phyloP scores from a whole-genome alignment of 306 rosid species.

The Malus fusca region DNA sequence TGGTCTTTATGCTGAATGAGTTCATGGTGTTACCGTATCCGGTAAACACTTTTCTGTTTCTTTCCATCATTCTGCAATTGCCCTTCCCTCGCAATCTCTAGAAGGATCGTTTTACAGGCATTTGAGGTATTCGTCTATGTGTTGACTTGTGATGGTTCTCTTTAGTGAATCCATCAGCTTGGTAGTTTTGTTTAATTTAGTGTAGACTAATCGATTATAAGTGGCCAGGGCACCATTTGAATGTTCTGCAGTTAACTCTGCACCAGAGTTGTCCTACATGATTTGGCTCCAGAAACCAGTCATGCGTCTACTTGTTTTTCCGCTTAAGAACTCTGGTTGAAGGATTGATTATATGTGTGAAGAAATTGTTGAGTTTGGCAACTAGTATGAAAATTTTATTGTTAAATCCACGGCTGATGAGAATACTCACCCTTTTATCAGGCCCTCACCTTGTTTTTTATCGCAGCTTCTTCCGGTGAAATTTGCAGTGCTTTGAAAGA shows the following conservation, averaged over 20 bases:
- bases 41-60: not conserved
- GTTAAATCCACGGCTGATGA: not conserved
- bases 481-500: slow-evolving; percentile 50
- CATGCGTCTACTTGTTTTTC: not conserved
- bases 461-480: slow-evolving; percentile 77
- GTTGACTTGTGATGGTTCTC: not conserved
- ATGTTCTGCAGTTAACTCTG: not conserved
- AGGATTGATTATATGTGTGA: not conserved
- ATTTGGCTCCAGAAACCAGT: not conserved
- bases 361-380: not conserved
- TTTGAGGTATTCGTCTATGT: not conserved
- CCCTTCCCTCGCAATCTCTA: not conserved
- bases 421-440: not conserved
- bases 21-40: not conserved
- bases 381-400: not conserved
- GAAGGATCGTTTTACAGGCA: not conserved
- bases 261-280: not conserved
- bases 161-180: not conserved
- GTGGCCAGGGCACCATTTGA: not conserved
- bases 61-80: not conserved
- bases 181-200: not conserved
- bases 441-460: not conserved
- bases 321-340: not conserved
- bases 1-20: not conserved
- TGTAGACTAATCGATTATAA: not conserved